phyloP scores from a whole-genome alignment of 176 grass and related monocot genomes.

The Paspalum notatum region DNA sequence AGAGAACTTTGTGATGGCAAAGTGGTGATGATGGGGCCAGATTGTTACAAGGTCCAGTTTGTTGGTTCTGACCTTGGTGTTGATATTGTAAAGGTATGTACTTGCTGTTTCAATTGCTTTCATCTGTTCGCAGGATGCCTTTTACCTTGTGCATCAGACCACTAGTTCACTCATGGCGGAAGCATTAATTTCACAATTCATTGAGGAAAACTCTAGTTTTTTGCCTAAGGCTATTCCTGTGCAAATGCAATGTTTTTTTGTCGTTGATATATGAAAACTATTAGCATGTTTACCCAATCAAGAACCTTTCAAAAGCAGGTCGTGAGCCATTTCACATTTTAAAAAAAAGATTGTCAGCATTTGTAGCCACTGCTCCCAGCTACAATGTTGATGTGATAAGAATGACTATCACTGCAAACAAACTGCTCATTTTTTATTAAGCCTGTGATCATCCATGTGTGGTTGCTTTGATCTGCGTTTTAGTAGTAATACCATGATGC shows the following conservation, averaged over 20 bases:
- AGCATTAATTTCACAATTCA: constrained; percentile 15
- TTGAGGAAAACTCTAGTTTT: constrained; percentile 1
- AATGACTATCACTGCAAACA: not conserved
- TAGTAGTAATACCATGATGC: not conserved
- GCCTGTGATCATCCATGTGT: not conserved
- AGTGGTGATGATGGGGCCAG: constrained; percentile 43
- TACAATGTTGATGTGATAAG: not conserved
- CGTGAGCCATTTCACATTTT: too few species aligned
- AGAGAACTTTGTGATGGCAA: constrained; percentile 67
- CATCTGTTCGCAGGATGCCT: not conserved
- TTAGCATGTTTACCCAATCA: not conserved
- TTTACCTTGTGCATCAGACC: constrained; percentile 15
- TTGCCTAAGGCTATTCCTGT: not conserved
- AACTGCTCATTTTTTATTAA: constrained; percentile 23
- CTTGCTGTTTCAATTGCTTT: constrained; percentile 30
- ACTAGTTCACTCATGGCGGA: not conserved
- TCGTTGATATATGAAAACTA: not conserved
- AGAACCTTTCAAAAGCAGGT: not conserved
- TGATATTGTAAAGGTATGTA: constrained; percentile 59
- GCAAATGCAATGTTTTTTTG: constrained; percentile 5
- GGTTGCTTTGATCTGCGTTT: constrained; percentile 7
- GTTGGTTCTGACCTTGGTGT: constrained; percentile 52
- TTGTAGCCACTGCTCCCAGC: not conserved
- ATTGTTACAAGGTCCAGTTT: constrained; percentile 67
- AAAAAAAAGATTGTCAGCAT: not conserved